A percentile compares a stretch with the other conserved stretches of the same genome.
Conservation (phyloP, 164 flowering plant genomes). For the Stephania cephalantha region DNA sequence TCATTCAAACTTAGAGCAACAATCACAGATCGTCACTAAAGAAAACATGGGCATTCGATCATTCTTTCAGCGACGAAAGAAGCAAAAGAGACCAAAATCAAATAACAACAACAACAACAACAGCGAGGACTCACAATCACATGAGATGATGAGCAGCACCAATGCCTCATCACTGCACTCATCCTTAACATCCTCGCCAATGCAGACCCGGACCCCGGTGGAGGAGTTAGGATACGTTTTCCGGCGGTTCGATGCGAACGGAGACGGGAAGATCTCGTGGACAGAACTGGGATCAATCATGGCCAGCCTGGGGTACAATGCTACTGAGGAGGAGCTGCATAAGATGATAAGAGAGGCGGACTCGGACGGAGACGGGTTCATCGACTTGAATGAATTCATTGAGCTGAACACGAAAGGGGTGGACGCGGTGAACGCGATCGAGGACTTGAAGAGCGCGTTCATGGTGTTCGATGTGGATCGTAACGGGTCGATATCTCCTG, state of each 20-base stretch:
- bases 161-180: background rate
- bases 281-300: slow-evolving; percentile 60
- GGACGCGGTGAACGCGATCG: slow-evolving; percentile 35
- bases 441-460: slow-evolving; percentile 58
- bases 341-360: slow-evolving; percentile 56
- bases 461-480: slow-evolving; percentile 59
- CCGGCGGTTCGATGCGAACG: slow-evolving; percentile 67
- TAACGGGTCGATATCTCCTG: slow-evolving; percentile 65
- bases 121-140: background rate
- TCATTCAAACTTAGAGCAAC: too few species aligned
- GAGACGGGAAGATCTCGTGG: slow-evolving; percentile 78
- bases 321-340: slow-evolving; percentile 46
- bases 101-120: background rate
- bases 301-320: slow-evolving; percentile 46
- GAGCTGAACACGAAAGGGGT: slow-evolving; percentile 56
- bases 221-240: slow-evolving; percentile 62
- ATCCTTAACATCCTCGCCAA: background rate
- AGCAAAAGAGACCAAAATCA: background rate
- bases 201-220: slow-evolving; percentile 15
- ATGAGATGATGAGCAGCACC: too few species aligned
- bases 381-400: slow-evolving; percentile 55
- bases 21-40: too few species aligned
- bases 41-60: background rate
- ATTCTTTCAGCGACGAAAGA: background rate
- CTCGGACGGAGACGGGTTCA: slow-evolving; percentile 72